Base-by-base conservation (phyloP, 768 basidiomycete genomes). In the Naganishia randhawae region DNA sequence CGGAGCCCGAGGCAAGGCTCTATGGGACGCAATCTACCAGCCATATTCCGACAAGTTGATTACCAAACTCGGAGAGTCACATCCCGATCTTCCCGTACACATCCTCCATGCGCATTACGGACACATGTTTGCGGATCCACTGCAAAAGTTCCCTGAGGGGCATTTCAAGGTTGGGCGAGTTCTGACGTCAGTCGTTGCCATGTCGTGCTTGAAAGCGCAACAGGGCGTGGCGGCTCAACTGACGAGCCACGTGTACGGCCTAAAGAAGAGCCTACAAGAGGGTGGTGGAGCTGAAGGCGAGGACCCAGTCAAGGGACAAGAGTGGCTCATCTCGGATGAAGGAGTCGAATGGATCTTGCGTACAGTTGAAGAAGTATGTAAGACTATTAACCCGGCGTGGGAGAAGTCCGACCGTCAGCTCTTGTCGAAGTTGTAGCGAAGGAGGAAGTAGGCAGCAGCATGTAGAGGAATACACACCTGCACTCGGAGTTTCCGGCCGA, bases 31-130 rank as follows among this genome's bases (percentile, higher is more conserved):
- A 64, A 92, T 95, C 81, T 95, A 95, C 80, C 83, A 86, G 79
- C 92, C 92, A 78, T 89, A 92, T 83, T 88, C 87, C 76, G 86
- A 86, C 83, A 95, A 94, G 82, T 86, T 95, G 77, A 85, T 91
- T 81, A 83, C 86, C 82, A 95, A 92, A 83, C 84, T 95, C 71
- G 87, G 84, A 77, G 84, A 85, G 66, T 90, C 91, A 82, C 92
- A 95, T 81, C 92, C 92, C 69, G 92, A 95, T 84, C 90, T 95
- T 83, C 91, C 92, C 25, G 76, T 81, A 41, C 80, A 81, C 70
- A 82, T 82, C 69, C 78, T 82, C 62, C 69, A 74, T 27, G 79
- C 81, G 27, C 81, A 82, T 67, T 82, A 82, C 71, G 76, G 77
- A 3, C 71, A 76, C 1, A 72, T 81, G 11, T 75, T 82, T n/a